Evolutionary conservation across 345 rosid species (phyloP).

Genomic region (Hirschfeldia incana): DNA sequence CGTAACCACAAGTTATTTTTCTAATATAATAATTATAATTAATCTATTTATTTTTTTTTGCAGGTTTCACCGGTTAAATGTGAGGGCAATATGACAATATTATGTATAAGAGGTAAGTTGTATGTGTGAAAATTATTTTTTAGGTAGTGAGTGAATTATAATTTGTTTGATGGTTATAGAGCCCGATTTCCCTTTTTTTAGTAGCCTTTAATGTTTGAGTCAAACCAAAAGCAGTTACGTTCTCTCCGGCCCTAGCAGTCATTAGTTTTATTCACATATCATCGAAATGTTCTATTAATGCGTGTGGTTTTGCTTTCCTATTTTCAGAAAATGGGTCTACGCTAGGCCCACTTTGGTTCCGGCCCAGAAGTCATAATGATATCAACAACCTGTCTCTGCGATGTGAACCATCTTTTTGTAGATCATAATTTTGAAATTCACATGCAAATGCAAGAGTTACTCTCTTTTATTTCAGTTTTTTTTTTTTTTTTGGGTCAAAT

Average conservation of each 20-base stretch:
- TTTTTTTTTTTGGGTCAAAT: not conserved
- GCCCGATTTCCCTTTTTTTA: too few relatives aligned
- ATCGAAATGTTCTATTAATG: not conserved
- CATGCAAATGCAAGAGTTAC: not conserved
- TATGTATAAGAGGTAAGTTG: too few relatives aligned
- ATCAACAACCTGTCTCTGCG: not conserved
- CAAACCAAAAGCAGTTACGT: not conserved
- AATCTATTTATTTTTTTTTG: too few relatives aligned
- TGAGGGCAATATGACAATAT: too few relatives aligned
- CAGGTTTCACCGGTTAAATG: too few relatives aligned
- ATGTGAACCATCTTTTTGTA: not conserved
- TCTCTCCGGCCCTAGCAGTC: slow-evolving; percentile 6
- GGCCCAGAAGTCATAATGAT: slow-evolving; percentile 17
- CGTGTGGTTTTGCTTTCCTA: slow-evolving; percentile 10
- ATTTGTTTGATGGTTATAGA: too few relatives aligned
- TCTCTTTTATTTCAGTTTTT: not conserved
- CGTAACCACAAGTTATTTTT: too few relatives aligned
- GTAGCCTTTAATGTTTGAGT: not conserved
- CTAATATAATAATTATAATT: too few relatives aligned
- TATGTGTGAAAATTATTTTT: too few relatives aligned
- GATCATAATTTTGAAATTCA: not conserved
- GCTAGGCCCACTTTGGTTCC: not conserved
- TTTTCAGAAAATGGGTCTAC: slow-evolving; percentile 7
- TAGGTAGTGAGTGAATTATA: too few relatives aligned
- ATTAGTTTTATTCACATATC: not conserved